These are phyloP conservation scores for Dissophora ornata DNA, from an alignment of 192 early-diverging fungal species.

Conservation along the genomic window DNA sequence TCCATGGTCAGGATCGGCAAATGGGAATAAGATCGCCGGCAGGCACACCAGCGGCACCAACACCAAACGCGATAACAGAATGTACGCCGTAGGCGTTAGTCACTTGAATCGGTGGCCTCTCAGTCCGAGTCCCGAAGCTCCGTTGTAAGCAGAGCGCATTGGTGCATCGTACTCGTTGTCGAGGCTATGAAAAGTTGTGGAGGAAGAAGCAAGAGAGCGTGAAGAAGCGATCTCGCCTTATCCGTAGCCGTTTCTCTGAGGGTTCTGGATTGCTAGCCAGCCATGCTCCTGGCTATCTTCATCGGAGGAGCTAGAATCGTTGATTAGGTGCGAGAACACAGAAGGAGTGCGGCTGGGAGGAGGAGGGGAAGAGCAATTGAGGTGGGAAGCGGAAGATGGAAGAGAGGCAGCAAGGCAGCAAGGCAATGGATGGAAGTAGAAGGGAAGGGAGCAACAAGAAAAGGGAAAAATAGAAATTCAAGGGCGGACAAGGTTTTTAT, in stretches of 20 bases:
- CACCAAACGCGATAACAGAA: slow-evolving; percentile 50
- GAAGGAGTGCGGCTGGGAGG: too few relatives aligned
- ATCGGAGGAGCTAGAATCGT: slow-evolving; percentile 17
- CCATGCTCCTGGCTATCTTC: slow-evolving; percentile 5
- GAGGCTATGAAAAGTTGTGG: neutral
- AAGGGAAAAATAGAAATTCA: too few relatives aligned
- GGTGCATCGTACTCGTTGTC: neutral
- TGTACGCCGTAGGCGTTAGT: slow-evolving; percentile 24
- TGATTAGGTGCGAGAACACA: too few relatives aligned
- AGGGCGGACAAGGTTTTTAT: too few relatives aligned
- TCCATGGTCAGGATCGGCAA: slow-evolving; percentile 63
- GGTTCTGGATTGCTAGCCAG: neutral
- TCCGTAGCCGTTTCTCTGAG: neutral
- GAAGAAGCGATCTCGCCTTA: neutral
- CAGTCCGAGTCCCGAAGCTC: slow-evolving; percentile 65
- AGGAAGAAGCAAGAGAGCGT: slow-evolving; percentile 2
- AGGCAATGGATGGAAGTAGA: too few relatives aligned
- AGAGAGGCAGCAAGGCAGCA: too few relatives aligned
- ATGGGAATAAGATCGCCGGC: slow-evolving; percentile 34
- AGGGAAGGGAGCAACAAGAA: too few relatives aligned
- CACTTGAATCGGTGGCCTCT: slow-evolving; percentile 15
- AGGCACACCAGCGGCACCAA: slow-evolving; percentile 55
- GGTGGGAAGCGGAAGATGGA: too few relatives aligned
- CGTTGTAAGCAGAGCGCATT: slow-evolving; percentile 53
- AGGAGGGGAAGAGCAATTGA: too few relatives aligned